phyloP scores from a whole-genome alignment of 2,329 filamentous ascomycete genomes.

The Monosporascus sp. region DNA sequence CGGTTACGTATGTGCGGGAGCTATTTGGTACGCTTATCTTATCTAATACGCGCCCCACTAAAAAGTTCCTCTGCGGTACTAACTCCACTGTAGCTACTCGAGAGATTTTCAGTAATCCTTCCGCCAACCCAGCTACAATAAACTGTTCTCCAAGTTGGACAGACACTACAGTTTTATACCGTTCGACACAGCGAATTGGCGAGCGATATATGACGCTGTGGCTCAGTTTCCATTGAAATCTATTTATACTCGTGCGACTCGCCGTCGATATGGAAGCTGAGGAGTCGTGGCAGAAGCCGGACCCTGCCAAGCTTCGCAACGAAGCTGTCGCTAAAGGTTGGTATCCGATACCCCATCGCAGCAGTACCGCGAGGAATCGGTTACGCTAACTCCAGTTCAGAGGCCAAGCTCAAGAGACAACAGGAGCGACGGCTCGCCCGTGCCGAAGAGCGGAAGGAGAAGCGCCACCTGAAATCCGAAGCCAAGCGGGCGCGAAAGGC shows the following conservation, averaged over 20 bases:
- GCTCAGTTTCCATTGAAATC: neutral
- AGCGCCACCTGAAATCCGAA: conserved; percentile 30
- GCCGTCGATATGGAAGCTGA: conserved; percentile 14
- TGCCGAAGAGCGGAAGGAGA: conserved; percentile 30
- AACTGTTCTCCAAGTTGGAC: neutral
- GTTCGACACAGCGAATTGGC: too few relatives aligned
- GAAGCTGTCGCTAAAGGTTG: conserved; percentile 19
- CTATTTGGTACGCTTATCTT: too few relatives aligned
- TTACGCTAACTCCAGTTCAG: conserved; percentile 16
- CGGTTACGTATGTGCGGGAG: too few relatives aligned
- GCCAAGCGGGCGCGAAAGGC: conserved; percentile 34
- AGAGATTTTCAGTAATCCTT: too few relatives aligned
- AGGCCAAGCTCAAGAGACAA: conserved; percentile 22
- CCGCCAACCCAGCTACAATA: too few relatives aligned
- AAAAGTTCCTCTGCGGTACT: too few relatives aligned
- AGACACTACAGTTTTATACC: too few relatives aligned
- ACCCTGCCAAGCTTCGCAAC: conserved; percentile 16
- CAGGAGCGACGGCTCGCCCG: conserved; percentile 21
- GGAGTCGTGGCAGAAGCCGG: conserved; percentile 15
- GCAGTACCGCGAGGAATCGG: neutral
- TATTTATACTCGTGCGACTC: neutral
- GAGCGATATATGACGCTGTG: too few relatives aligned
- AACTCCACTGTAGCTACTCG: too few relatives aligned
- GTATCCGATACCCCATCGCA: neutral
- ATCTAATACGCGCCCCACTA: too few relatives aligned